A percentile compares a stretch with the other conserved stretches of the same genome.
These are phyloP conservation scores for Gaertneriomyces sp. DNA, from an alignment of 192 early-diverging fungal genomes.

Conservation along the genomic window DNA sequence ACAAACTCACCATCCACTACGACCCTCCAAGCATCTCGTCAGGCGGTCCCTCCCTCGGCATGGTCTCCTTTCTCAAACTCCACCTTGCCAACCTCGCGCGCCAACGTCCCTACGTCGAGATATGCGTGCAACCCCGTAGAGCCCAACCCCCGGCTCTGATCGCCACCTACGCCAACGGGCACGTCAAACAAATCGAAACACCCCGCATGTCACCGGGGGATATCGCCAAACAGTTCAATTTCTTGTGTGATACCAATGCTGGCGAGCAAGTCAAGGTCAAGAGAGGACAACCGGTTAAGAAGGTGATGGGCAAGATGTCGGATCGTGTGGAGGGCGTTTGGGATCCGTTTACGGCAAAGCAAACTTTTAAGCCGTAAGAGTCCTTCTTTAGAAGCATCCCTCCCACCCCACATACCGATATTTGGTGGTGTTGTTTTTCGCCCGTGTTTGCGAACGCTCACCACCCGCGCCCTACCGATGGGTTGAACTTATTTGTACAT, in stretches of 20 bases:
- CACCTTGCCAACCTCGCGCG: slow-evolving; percentile 23
- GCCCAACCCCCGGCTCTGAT: slow-evolving; percentile 24
- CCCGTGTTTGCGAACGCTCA: no score
- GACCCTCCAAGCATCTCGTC: slow-evolving; percentile 31
- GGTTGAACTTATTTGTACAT: no score
- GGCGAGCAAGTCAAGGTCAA: slow-evolving; percentile 17
- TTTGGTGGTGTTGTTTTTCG: no score
- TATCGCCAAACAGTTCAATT: slow-evolving; percentile 23
- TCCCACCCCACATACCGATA: no score
- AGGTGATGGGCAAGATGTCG: slow-evolving; percentile 13
- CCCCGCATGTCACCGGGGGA: slow-evolving; percentile 10
- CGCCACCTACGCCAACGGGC: slow-evolving; percentile 34
- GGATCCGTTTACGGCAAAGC: slow-evolving; percentile 37
- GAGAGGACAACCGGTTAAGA: slow-evolving; percentile 17
- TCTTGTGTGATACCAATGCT: slow-evolving; percentile 32
- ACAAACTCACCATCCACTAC: slow-evolving; percentile 36
- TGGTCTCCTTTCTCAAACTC: slow-evolving; percentile 39
- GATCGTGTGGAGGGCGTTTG: slow-evolving; percentile 21
- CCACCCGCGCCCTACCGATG: no score
- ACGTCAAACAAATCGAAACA: slow-evolving; percentile 10
- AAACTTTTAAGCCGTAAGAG: slow-evolving; percentile 37
- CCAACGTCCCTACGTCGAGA: slow-evolving; percentile 35
- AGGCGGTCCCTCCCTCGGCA: slow-evolving; percentile 38
- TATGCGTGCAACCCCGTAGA: slow-evolving; percentile 25
- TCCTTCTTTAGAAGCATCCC: no score